A percentile compares a stretch with the other conserved stretches of the same genome.
Conservation (phyloP, 306 rosid species). For the Sindora glabra region DNA sequence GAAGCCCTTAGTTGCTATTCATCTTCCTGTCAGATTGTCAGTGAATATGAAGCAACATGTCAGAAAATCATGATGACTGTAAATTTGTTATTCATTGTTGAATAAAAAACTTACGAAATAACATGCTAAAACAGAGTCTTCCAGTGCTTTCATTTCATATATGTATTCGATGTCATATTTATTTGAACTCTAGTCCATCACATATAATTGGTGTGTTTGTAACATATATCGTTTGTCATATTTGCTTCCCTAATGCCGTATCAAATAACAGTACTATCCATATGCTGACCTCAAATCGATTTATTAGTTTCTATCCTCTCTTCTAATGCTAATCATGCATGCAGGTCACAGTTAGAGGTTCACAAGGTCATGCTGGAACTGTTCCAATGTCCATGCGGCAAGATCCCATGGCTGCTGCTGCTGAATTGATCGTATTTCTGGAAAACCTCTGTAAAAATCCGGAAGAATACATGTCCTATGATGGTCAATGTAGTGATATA, state of each 20-base stretch:
- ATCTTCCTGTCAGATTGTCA: neutral
- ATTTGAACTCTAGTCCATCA: neutral
- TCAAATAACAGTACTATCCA: neutral
- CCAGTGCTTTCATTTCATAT: neutral
- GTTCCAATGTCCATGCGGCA: slow-evolving; percentile 96
- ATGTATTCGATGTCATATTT: neutral
- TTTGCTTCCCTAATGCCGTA: neutral
- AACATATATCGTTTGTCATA: neutral
- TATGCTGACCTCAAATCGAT: neutral
- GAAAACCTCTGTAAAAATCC: slow-evolving; percentile 83
- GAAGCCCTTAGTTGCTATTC: neutral
- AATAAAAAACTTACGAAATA: neutral
- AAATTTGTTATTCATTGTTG: neutral
- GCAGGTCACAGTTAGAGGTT: slow-evolving; percentile 85
- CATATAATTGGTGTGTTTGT: neutral
- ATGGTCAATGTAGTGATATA: slow-evolving; percentile 54
- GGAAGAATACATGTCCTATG: slow-evolving; percentile 58
- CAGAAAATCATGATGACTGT: neutral
- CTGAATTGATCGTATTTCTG: slow-evolving; percentile 64
- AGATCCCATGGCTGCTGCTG: slow-evolving; percentile 86
- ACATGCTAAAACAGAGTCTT: neutral
- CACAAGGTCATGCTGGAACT: slow-evolving; percentile 96
- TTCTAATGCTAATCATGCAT: neutral
- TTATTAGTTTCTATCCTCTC: neutral
- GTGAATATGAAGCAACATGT: neutral